Evolutionary conservation across 2,329 filamentous ascomycete genomes (phyloP).

Genomic region (Dactylellina cionopaga): DNA sequence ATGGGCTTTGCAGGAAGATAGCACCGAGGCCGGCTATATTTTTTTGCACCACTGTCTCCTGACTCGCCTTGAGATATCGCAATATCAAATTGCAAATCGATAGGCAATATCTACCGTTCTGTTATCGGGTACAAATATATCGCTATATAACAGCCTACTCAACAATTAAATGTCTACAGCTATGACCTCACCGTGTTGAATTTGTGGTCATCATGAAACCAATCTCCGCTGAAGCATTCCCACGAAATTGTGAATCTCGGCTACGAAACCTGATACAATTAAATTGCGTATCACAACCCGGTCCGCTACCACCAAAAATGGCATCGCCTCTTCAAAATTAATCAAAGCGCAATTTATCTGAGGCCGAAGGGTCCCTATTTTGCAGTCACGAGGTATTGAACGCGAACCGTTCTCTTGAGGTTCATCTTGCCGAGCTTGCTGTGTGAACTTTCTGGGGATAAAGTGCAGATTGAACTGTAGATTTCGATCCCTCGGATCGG

Average conservation of each 20-base stretch:
- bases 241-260: slow-evolving; percentile 43
- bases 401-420: neutral
- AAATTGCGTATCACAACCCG: slow-evolving; percentile 49
- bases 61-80: neutral
- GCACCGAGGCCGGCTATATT: slow-evolving; percentile 1
- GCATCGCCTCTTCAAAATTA: slow-evolving; percentile 34
- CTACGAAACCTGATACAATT: slow-evolving; percentile 53
- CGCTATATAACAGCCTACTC: slow-evolving; percentile 3
- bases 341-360: slow-evolving; percentile 35
- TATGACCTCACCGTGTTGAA: slow-evolving; percentile 49
- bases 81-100: neutral
- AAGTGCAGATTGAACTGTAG: neutral
- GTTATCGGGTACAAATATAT: neutral
- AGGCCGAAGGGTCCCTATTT: slow-evolving; percentile 30
- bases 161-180: slow-evolving; percentile 19
- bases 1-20: slow-evolving; percentile 18
- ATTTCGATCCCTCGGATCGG: slow-evolving; percentile 11
- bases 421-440: slow-evolving; percentile 18
- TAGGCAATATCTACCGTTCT: neutral
- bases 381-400: slow-evolving; percentile 1
- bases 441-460: neutral
- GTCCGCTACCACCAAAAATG: slow-evolving; percentile 30
- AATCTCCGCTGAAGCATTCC: slow-evolving; percentile 37
- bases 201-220: slow-evolving; percentile 53
- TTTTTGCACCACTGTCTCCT: slow-evolving; percentile 32